Evolutionary conservation across 331 rosid genomes (phyloP).

Genomic region (Quercus lobata): DNA sequence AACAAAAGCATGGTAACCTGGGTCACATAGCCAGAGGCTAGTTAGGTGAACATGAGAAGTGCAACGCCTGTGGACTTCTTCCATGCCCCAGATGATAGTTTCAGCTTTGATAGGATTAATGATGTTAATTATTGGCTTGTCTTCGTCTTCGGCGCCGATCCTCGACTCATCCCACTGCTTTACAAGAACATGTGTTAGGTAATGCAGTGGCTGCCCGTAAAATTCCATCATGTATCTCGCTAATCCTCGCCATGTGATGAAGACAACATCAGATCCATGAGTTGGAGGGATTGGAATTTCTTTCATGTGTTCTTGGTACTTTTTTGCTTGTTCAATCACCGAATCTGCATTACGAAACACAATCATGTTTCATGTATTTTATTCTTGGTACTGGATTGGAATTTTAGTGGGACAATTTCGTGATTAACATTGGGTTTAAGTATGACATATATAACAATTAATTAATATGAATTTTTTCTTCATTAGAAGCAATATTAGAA

Average conservation of each 20-base stretch:
- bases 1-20: conserved; percentile 12
- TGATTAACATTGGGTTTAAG: too few relatives aligned
- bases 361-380: background rate
- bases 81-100: conserved; percentile 27
- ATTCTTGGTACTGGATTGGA: too few relatives aligned
- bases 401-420: too few relatives aligned
- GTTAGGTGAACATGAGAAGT: conserved; percentile 37
- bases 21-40: conserved; percentile 30
- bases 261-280: background rate
- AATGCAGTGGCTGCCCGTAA: conserved; percentile 33
- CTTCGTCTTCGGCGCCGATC: conserved; percentile 20
- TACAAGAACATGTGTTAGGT: conserved; percentile 28
- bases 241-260: conserved; percentile 29
- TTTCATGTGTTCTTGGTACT: conserved; percentile 23
- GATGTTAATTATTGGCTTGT: conserved; percentile 19
- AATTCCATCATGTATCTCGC: conserved; percentile 17
- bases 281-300: conserved; percentile 13
- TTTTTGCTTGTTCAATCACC: conserved; percentile 21
- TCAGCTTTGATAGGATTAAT: conserved; percentile 15
- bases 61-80: conserved; percentile 25
- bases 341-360: conserved; percentile 10
- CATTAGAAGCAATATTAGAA: too few relatives aligned
- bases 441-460: too few relatives aligned
- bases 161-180: conserved; percentile 36
- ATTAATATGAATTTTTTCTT: too few relatives aligned